Evolutionary conservation across 345 rosid species (phyloP), one percentile per base, ranked within the genome.

Genomic region (Durio zibethinus): DNA sequence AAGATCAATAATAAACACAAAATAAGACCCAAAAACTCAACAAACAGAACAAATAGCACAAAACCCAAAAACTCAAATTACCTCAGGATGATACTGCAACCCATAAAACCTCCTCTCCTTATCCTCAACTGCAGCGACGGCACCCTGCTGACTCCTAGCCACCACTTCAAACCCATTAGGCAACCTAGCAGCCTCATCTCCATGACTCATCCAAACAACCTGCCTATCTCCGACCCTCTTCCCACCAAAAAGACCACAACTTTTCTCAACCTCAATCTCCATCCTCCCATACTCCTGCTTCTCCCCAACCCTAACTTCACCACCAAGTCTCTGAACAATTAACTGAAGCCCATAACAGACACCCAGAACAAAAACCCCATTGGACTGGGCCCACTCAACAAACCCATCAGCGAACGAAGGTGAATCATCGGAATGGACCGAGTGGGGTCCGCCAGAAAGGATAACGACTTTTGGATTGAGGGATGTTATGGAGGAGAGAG

Each of bases 131-230:
- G 95, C 97, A 1, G 99, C 99, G 61, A 96, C 89, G 10, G 85
- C 84, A 8, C 98, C 98, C 70, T 96, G 93, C 48, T 87, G 84
- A 59, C 98, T 96, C 84, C 88, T 82, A 0, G 88, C 98, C 73
- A 89, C 94, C 21, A 91, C 84, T 70, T 89, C 89, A 75, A 96
- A 96, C 73, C 97, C 98, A 4, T 87, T 75, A 23, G 98, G 98
- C 79, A 96, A 78, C 56, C 76, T 67, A 2, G 74, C 86, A 4
- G 91, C 94, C 88, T 96, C 98, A 64, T 92, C 99, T 0, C 99
- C 99, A 78, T 93, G 99, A 62, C 99, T 96, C 98, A 92, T 96
- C 98, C 98, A 96, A 62, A 91, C 99, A 20, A 86, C 87, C 86
- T 96, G 93, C 79, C 72, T 86, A 47, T 96, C 90, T 70, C 94